Conservation (phyloP, 2,329 filamentous ascomycete genomes). For the Fusarium incarnatum region DNA sequence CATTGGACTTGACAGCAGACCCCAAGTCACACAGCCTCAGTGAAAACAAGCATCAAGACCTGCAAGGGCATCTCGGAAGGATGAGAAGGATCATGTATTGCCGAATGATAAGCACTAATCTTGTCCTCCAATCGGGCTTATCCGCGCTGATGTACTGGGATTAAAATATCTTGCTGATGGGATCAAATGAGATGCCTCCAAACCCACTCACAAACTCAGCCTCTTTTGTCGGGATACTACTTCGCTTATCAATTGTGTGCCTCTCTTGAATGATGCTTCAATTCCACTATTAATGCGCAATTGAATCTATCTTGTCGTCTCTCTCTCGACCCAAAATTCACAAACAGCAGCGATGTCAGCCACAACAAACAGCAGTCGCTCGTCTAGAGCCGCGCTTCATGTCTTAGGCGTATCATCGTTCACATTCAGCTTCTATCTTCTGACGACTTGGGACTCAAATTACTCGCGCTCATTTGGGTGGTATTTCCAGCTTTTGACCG, state of each 20-base stretch:
- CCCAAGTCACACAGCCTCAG: neutral
- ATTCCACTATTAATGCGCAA: neutral
- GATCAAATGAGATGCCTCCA: neutral
- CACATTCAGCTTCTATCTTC: conserved; percentile 9
- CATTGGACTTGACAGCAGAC: neutral
- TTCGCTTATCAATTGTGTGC: neutral
- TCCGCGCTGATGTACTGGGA: neutral
- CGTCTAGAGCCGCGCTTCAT: neutral
- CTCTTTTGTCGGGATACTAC: neutral
- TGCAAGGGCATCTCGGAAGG: neutral
- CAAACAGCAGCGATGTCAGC: neutral
- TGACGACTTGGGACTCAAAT: conserved; percentile 6
- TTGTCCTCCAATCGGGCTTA: neutral
- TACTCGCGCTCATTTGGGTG: conserved; percentile 18
- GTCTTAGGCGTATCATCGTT: neutral
- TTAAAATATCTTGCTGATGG: neutral
- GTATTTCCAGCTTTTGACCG: conserved; percentile 15
- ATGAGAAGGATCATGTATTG: neutral
- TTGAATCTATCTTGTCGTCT: too few relatives aligned
- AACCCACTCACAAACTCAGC: neutral
- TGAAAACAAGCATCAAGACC: neutral
- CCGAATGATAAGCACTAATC: neutral
- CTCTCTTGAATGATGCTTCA: neutral
- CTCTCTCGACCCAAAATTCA: too few relatives aligned
- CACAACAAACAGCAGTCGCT: neutral